Percentiles rank a stretch among this genome's conserved stretches.
These are phyloP conservation scores for Leccinum pellstonianum DNA, from an alignment of 768 basidiomycete species.

Conservation along the genomic window DNA sequence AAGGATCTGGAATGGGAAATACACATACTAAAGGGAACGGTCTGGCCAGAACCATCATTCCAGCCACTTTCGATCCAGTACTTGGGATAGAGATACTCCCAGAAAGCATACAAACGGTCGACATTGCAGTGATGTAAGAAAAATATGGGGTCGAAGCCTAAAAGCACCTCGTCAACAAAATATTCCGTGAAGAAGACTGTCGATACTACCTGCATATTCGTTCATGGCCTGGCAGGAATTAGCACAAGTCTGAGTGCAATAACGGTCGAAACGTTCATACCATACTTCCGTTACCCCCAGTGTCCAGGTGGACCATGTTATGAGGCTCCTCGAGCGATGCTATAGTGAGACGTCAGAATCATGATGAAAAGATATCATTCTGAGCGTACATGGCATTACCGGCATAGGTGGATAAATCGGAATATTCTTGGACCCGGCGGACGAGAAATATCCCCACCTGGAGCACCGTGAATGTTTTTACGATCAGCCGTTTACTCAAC, in stretches of 20 bases:
- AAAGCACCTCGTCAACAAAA: not conserved
- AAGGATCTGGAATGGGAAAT: not conserved
- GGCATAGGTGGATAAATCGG: conserved; percentile 2
- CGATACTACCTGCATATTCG: conserved; percentile 20
- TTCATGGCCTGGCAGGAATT: conserved; percentile 6
- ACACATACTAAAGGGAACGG: conserved; percentile 10
- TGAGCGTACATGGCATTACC: conserved; percentile 7
- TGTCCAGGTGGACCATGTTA: conserved; percentile 19
- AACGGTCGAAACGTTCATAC: conserved; percentile 1
- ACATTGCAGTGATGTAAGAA: conserved; percentile 20
- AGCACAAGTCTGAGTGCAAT: not conserved
- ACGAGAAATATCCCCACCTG: conserved; percentile 24
- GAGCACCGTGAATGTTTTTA: not conserved
- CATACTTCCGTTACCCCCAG: conserved; percentile 19
- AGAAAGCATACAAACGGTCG: conserved; percentile 23
- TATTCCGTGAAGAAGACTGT: not conserved
- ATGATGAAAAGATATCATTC: not conserved
- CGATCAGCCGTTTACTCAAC: not conserved
- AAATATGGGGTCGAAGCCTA: conserved; percentile 22
- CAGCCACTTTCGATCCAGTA: conserved; percentile 20
- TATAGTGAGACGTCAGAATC: conserved; percentile 1
- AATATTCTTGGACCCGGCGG: not conserved
- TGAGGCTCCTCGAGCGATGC: conserved; percentile 22
- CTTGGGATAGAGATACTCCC: conserved; percentile 23
- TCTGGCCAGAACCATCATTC: conserved; percentile 8